Evolutionary conservation across 2,329 filamentous ascomycete genomes (phyloP).

Genomic region (Aureobasidium sp.): DNA sequence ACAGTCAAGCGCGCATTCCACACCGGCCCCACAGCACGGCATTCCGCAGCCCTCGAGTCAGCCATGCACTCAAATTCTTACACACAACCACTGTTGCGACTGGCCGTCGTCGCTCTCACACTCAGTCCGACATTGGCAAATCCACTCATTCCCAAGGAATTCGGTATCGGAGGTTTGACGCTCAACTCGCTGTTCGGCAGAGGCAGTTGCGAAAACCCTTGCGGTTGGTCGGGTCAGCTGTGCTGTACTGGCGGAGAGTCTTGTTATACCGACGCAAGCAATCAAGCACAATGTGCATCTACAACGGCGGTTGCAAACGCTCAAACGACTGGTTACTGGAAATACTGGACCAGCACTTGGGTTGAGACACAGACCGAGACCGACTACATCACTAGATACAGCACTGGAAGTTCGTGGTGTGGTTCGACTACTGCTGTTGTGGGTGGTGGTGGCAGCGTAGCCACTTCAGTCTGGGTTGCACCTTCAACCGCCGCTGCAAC

Average conservation of each 20-base stretch:
- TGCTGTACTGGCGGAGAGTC: slow-evolving; percentile 53
- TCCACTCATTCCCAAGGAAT: slow-evolving; percentile 29
- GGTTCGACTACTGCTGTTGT: slow-evolving; percentile 30
- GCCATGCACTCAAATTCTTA: slow-evolving; percentile 14
- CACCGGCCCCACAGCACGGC: slow-evolving; percentile 11
- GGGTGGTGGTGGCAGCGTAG: slow-evolving; percentile 24
- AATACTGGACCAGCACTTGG: slow-evolving; percentile 64
- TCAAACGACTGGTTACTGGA: slow-evolving; percentile 52
- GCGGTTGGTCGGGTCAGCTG: slow-evolving; percentile 57
- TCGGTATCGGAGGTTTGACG: slow-evolving; percentile 30
- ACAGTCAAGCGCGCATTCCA: slow-evolving; percentile 4
- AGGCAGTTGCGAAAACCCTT: slow-evolving; percentile 51
- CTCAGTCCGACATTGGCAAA: slow-evolving; percentile 29
- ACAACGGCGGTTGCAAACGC: slow-evolving; percentile 27
- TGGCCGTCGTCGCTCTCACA: slow-evolving; percentile 32
- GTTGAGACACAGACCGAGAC: slow-evolving; percentile 60
- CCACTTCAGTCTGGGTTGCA: slow-evolving; percentile 27
- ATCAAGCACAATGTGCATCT: slow-evolving; percentile 53
- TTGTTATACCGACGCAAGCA: slow-evolving; percentile 56
- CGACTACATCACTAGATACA: slow-evolving; percentile 53
- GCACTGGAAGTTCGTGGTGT: slow-evolving; percentile 56
- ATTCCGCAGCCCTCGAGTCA: slow-evolving; percentile 29
- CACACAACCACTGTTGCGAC: slow-evolving; percentile 30
- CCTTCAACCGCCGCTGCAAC: slow-evolving; percentile 24
- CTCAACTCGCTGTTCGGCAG: slow-evolving; percentile 39